phyloP scores from a whole-genome alignment of 208 protist genomes.

The Trichomonas gallinae region DNA sequence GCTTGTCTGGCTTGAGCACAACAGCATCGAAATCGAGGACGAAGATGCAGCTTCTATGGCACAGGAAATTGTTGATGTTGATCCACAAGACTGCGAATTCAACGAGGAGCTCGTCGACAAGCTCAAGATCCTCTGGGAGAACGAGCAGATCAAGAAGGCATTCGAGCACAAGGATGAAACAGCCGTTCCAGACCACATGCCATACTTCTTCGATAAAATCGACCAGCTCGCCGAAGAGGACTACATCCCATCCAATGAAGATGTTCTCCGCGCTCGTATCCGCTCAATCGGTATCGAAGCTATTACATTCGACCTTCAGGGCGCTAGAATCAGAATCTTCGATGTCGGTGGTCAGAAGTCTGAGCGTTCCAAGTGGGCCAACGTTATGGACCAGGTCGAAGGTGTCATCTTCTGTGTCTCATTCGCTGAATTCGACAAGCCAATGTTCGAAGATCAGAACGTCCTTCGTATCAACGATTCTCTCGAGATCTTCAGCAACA shows the following conservation, averaged over 20 bases:
- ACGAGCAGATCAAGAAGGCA: background rate
- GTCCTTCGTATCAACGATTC: background rate
- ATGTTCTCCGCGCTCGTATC: slow-evolving; percentile 25
- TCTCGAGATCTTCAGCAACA: background rate
- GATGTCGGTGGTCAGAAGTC: slow-evolving; percentile 42
- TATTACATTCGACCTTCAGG: background rate
- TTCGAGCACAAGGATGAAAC: background rate
- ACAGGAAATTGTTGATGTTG: background rate
- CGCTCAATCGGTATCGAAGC: background rate
- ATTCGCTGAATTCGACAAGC: slow-evolving; percentile 17
- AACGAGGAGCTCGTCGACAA: background rate
- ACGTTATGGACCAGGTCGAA: background rate
- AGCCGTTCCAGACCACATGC: background rate
- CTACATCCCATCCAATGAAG: slow-evolving; percentile 26
- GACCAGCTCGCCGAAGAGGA: background rate
- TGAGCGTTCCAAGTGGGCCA: slow-evolving; percentile 43
- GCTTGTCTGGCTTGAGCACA: background rate
- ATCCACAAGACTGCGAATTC: background rate
- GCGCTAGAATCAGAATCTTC: background rate
- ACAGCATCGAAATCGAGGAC: background rate
- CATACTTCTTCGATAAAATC: slow-evolving; percentile 33
- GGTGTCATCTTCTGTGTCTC: background rate
- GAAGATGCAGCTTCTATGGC: background rate
- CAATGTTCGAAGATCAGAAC: background rate
- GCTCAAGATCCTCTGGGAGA: background rate